A percentile compares a stretch with the other conserved stretches of the same genome.
These are phyloP conservation scores for Pythium angustatum DNA, from an alignment of 352 stramenopile genomes.

Conservation along the genomic window DNA sequence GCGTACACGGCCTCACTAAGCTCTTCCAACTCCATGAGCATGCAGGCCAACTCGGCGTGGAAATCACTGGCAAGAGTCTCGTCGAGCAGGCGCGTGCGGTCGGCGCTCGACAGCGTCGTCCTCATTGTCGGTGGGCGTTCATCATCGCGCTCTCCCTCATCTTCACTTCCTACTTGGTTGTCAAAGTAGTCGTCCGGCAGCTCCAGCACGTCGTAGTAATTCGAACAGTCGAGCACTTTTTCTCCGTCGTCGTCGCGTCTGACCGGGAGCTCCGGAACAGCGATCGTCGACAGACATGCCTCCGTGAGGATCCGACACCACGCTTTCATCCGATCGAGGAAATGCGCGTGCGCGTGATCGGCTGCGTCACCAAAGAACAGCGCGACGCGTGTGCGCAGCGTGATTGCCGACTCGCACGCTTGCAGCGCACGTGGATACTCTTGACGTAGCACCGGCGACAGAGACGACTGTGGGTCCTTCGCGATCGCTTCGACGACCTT, in stretches of 20 bases:
- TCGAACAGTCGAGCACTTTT: background rate
- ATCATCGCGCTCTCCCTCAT: no score
- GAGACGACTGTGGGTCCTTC: background rate
- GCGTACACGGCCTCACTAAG: constrained; percentile 17
- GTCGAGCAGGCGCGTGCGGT: background rate
- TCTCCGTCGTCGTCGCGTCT: no score
- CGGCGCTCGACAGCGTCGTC: background rate
- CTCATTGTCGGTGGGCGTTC: no score
- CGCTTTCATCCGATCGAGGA: background rate
- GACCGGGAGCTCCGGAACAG: no score
- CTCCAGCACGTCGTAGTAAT: constrained; percentile 10
- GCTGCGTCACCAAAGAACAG: background rate
- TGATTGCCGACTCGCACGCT: constrained; percentile 12
- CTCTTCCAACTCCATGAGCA: constrained; percentile 35
- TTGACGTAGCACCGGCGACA: background rate
- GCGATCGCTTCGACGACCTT: constrained; percentile 11
- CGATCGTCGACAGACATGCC: no score
- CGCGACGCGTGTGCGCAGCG: constrained; percentile 11
- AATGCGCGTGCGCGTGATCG: constrained; percentile 4
- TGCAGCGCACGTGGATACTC: background rate
- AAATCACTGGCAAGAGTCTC: constrained; percentile 13
- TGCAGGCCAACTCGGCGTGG: constrained; percentile 25
- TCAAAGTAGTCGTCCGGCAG: constrained; percentile 11
- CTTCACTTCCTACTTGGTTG: no score
- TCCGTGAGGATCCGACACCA: constrained; percentile 8